Evolutionary conservation across 176 grass and related monocot species (phyloP).

Genomic region (Cenchrus purpureus): DNA sequence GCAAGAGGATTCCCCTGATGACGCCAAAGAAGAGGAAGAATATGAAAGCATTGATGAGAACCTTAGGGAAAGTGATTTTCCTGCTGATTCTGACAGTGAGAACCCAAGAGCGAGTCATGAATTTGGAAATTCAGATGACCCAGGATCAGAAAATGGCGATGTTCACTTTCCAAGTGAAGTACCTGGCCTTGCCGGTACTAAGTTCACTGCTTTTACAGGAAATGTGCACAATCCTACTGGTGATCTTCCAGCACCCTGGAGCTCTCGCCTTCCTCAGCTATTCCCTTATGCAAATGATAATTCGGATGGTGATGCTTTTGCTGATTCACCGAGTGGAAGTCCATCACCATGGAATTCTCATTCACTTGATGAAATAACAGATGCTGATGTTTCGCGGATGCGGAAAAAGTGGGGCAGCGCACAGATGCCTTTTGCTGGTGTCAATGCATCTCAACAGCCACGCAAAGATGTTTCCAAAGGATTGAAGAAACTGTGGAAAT

Average conservation of each 20-base stretch:
- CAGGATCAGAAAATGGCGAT: conserved; percentile 75
- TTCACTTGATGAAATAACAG: conserved; percentile 70
- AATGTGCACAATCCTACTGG: conserved; percentile 53
- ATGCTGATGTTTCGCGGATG: conserved; percentile 77
- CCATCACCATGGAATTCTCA: conserved; percentile 85
- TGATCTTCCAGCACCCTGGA: conserved; percentile 61
- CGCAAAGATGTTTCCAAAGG: conserved; percentile 93
- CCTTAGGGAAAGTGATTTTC: conserved; percentile 63
- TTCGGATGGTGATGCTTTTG: conserved; percentile 77
- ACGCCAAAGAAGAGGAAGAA: conserved; percentile 82
- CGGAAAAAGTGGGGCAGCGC: conserved; percentile 95
- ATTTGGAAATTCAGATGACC: conserved; percentile 74
- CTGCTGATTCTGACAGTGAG: conserved; percentile 82
- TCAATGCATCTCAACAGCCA: conserved; percentile 72
- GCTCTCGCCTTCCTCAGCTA: conserved; percentile 48
- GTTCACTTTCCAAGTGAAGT: conserved; percentile 42
- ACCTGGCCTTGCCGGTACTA: conserved; percentile 27
- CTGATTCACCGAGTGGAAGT: conserved; percentile 79
- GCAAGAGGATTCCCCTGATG: conserved; percentile 55
- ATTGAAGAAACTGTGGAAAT: conserved; percentile 94
- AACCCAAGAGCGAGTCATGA: conserved; percentile 60
- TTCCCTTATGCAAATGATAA: conserved; percentile 73
- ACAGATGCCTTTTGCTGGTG: conserved; percentile 70
- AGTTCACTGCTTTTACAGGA: conserved; percentile 56
- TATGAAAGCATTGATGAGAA: conserved; percentile 79